Base-by-base conservation (phyloP, 768 basidiomycete species). In the Tylopilus felleus region DNA sequence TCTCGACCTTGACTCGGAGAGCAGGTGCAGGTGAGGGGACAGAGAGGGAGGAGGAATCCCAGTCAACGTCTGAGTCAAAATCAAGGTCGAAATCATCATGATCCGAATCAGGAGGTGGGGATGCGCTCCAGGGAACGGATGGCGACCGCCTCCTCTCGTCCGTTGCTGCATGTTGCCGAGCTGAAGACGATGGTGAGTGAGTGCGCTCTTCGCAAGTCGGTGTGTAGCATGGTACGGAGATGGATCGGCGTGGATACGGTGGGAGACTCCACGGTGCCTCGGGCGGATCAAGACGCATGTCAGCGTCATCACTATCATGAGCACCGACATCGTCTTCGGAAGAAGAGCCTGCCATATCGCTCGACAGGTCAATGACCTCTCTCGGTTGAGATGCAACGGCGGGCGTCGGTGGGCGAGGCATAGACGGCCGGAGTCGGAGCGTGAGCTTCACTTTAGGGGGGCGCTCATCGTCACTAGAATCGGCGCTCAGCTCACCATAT, bases 381-480 rank as follows among this genome's bases (percentile, higher is more conserved):
- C 60, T 64, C 8, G 60, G 40, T 5, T 23, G 58, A 35, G 63
- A 47, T 16, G 25, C 55, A 45, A 60, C 49, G 51, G 49, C 49
- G 17, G 53, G 36, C 7, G 42, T 52, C n/a, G 52, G 47, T 47
- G 59, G 59, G 43, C 71, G 60, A 1, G 73, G 58, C 3, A 71
- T 63, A 42, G 68, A 62, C 4, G 70, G 73, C 52, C 80, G 81
- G 40, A 89, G 79, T 35, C 85, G 80, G 25, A 89, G 74, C 3
- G 82, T 85, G 29, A 90, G 76, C 64, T 86, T 88, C 63, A 88
- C 81, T 64, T 88, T 89, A 21, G 82, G 80, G 8, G 78, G 70
- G 28, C 70, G 66, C 45, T 71, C 74, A 36, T 68, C 66, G 40
- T 75, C 74, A 27, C 68, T 68, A 23, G 69, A 61, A 48, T 62